Conservation (phyloP, 768 basidiomycete species). For the Collybiopsis confluens region DNA sequence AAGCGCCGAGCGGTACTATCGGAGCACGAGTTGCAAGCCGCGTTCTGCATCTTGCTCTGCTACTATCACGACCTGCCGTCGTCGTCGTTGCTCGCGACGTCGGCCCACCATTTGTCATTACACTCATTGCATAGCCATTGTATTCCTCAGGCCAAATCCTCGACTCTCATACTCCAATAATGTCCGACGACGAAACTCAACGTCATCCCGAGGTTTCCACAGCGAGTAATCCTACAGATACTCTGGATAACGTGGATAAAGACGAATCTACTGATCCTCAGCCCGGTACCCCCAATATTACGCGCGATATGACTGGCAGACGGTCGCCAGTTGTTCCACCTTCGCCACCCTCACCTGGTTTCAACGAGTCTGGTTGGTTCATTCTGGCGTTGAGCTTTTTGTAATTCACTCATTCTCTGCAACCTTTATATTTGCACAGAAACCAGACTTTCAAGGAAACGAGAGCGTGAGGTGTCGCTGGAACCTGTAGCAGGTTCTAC, state of each 20-base stretch:
- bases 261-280: not conserved
- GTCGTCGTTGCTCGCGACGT: too few relatives aligned
- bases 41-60: too few relatives aligned
- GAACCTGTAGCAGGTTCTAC: constrained; percentile 45
- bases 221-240: constrained; percentile 1
- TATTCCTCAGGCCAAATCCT: too few relatives aligned
- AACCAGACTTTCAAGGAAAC: constrained; percentile 57
- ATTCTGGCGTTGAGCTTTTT: constrained; percentile 15
- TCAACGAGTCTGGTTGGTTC: constrained; percentile 37
- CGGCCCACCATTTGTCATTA: too few relatives aligned
- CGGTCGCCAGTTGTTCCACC: constrained; percentile 26
- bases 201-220: not conserved
- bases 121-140: too few relatives aligned
- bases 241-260: not conserved
- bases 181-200: not conserved
- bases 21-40: too few relatives aligned
- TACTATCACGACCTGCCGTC: too few relatives aligned
- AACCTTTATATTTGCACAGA: constrained; percentile 23
- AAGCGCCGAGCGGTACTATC: too few relatives aligned
- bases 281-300: not conserved
- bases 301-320: not conserved
- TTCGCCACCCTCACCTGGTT: constrained; percentile 44
- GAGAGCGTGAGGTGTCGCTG: constrained; percentile 73
- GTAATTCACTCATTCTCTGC: constrained; percentile 9
- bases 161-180: not conserved